These are phyloP conservation scores for Kwoniella bestiolae DNA, from an alignment of 768 basidiomycete species.

Conservation along the genomic window DNA sequence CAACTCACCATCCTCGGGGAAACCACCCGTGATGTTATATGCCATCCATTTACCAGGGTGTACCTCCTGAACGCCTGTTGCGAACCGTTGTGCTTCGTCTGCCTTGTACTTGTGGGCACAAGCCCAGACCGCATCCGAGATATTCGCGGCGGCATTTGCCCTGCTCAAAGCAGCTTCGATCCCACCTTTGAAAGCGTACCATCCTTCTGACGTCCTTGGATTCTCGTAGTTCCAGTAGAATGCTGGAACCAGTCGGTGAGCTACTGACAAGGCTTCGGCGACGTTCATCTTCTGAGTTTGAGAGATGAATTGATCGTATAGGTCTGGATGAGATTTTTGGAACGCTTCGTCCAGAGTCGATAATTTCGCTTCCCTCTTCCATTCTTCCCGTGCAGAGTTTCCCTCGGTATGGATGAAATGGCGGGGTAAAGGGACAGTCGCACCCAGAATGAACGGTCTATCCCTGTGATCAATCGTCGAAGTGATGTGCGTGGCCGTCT, in stretches of 20 bases:
- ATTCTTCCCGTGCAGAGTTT: constrained; percentile 70
- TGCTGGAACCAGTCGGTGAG: constrained; percentile 17
- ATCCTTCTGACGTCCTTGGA: constrained; percentile 23
- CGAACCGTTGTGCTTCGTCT: constrained; percentile 12
- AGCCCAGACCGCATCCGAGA: constrained; percentile 30
- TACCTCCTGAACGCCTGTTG: constrained; percentile 16
- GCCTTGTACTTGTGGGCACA: constrained; percentile 8
- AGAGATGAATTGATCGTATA: constrained; percentile 19
- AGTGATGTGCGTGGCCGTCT: constrained; percentile 80
- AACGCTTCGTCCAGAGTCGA: constrained; percentile 32
- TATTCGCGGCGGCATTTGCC: constrained; percentile 4
- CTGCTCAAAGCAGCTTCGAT: constrained; percentile 30
- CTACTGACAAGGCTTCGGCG: constrained; percentile 22
- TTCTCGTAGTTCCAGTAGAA: constrained; percentile 33
- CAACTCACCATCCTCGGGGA: constrained; percentile 25
- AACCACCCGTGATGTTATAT: constrained; percentile 28
- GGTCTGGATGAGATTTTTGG: constrained; percentile 13
- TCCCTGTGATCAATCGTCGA: constrained; percentile 81
- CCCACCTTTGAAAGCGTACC: constrained; percentile 30
- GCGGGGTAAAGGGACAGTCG: constrained; percentile 52
- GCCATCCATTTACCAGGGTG: constrained; percentile 36
- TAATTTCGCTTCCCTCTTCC: constrained; percentile 60
- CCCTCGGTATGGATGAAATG: constrained; percentile 67
- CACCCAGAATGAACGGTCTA: constrained; percentile 64
- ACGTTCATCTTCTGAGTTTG: constrained; percentile 21